These are phyloP conservation scores for Flagelloscypha sp. DNA, from an alignment of 768 basidiomycete species.

Conservation along the genomic window DNA sequence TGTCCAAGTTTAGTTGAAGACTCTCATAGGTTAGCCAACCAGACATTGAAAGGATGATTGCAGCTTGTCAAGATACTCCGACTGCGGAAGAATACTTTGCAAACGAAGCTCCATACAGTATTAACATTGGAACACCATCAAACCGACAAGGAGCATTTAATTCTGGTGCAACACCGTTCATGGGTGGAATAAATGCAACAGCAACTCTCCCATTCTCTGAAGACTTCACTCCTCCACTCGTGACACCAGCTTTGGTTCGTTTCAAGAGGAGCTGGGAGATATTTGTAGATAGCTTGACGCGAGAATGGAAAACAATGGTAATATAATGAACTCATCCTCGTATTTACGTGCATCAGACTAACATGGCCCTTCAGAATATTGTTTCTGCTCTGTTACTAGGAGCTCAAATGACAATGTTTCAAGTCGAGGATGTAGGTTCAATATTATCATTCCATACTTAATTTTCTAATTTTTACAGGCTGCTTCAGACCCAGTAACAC, in stretches of 20 bases:
- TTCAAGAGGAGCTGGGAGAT: constrained; percentile 64
- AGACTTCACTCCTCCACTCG: constrained; percentile 44
- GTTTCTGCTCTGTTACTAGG: constrained; percentile 54
- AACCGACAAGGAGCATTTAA: too few relatives aligned
- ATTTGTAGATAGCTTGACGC: constrained; percentile 60
- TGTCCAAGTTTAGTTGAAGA: constrained; percentile 77
- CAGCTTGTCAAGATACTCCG: constrained; percentile 21
- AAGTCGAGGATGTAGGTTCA: too few relatives aligned
- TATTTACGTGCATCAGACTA: too few relatives aligned
- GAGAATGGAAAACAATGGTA: constrained; percentile 78
- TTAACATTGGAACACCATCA: too few relatives aligned
- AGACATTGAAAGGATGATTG: constrained; percentile 52
- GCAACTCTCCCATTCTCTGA: constrained; percentile 45
- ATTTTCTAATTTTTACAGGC: constrained; percentile 20
- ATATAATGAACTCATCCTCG: too few relatives aligned
- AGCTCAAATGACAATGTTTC: too few relatives aligned
- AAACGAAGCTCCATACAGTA: too few relatives aligned
- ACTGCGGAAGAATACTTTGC: constrained; percentile 7
- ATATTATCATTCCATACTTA: constrained; percentile 29
- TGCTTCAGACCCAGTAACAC: constrained; percentile 50
- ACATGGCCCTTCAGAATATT: constrained; percentile 60
- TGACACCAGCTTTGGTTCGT: constrained; percentile 54
- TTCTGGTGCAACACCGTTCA: too few relatives aligned
- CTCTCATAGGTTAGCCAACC: constrained; percentile 68
- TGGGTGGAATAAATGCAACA: too few relatives aligned